A percentile compares a stretch with the other conserved stretches of the same genome.
phyloP scores from a whole-genome alignment of 805 yeast genomes.

The Myxozyma udenii region DNA sequence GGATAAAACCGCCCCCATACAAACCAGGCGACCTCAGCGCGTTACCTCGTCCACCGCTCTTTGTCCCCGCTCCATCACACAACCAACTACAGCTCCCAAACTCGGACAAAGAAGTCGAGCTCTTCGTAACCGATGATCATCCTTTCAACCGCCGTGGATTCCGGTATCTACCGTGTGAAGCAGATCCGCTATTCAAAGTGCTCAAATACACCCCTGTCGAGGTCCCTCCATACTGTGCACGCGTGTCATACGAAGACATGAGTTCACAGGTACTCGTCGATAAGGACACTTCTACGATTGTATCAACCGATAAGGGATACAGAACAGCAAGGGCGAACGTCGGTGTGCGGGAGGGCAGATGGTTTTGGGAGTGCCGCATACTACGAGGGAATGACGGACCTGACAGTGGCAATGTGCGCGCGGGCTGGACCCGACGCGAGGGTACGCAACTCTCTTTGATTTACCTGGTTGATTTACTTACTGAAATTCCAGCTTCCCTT shows the following conservation, averaged over 20 bases:
- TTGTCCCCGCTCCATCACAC: conserved; percentile 2
- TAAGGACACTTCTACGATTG: conserved; percentile 39
- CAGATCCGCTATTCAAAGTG: conserved; percentile 52
- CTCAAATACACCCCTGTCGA: conserved; percentile 70
- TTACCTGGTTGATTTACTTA: neutral
- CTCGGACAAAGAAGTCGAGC: conserved; percentile 29
- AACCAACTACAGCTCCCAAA: neutral
- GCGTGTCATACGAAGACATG: conserved; percentile 66
- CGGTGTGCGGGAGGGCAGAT: conserved; percentile 70
- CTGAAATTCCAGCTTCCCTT: conserved; percentile 51
- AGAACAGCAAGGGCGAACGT: conserved; percentile 71
- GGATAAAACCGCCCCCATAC: conserved; percentile 26
- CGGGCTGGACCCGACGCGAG: conserved; percentile 82
- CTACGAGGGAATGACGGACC: conserved; percentile 35
- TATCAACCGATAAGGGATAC: conserved; percentile 73
- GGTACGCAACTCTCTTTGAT: conserved; percentile 2
- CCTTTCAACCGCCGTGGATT: conserved; percentile 79
- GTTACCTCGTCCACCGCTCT: conserved; percentile 24
- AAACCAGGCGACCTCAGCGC: conserved; percentile 22
- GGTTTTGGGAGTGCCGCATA: conserved; percentile 75
- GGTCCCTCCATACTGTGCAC: conserved; percentile 57
- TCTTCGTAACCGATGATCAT: conserved; percentile 62
- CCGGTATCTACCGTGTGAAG: conserved; percentile 74
- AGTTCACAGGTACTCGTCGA: conserved; percentile 54
- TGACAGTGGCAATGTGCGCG: conserved; percentile 59